Base-by-base conservation (phyloP, 441 rosid species). In the Rhodomyrtus psidioides region DNA sequence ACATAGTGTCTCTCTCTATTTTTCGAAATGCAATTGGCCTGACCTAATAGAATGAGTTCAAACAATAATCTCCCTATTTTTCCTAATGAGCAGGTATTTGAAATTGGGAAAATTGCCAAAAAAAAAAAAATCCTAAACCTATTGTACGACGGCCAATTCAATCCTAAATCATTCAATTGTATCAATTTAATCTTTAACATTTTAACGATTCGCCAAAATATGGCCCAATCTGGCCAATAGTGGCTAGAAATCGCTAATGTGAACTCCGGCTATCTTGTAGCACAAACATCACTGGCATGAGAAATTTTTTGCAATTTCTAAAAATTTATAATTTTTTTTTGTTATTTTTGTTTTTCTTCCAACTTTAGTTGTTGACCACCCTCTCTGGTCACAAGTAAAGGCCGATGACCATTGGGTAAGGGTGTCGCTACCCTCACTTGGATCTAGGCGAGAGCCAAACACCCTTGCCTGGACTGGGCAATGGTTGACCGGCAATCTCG, bases 261-360 rank as follows among this genome's bases (percentile, higher is more conserved):
- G 0, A 2, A 59, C 21, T 5, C 3, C 4, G 10, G 9, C 0
- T 6, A 0, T 60, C 10, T 0, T 60, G 15, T 60, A 39, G 12
- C 42, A 60, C 24, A 0, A 10, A 19, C 3, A 8, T 4, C 0
- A 0, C 1, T 28, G 16, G 9, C 3, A 0, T 28, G 12, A 9
- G 30, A 4, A 60, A 28, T 28, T 28, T 28, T 60, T 16, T 60
- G 5, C 19, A 28, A 4, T 7, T 60, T 28, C 28, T 17, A 27
- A 14, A 27, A 14, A 15, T 59, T 59, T 27, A 3, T n/a, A 4
- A n/a, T 59, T 6, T 17, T 59, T 28, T 28, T 7, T 9, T 28
- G 7, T 1, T 28, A 15, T 60, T 34, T 17, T 28, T 60, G 39
- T 27, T 28, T 60, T 60, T 59, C 27, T 14, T 60, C 15, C 12